Base-by-base conservation (phyloP, 495 filamentous ascomycete species). In the Choiromyces venosus region DNA sequence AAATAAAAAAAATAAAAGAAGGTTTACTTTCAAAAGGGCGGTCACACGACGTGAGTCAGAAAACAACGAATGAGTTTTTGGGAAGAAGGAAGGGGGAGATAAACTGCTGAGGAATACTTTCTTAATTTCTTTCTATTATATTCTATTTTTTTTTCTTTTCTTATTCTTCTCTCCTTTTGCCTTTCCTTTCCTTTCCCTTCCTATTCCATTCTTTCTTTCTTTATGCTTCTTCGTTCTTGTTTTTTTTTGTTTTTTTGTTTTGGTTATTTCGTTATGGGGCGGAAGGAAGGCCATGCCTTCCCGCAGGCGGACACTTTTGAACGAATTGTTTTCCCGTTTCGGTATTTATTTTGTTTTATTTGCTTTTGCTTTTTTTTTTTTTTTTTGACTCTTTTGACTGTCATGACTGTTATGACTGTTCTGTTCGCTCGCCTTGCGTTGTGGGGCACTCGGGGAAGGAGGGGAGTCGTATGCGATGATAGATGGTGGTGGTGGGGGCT, bases 41-140 rank as follows among this genome's bases (percentile, higher is more conserved):
- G 52, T 61, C 52, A 61, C 52, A 25, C 29, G 52, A 61, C n/a
- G 52, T 61, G 52, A 61, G 52, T 61, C 52, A 61, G 52, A 61
- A 61, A 61, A 61, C 52, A 61, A 29, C 52, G 52, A 61, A 61
- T 61, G n/a, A 25, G 52, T 61, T 61, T 29, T 2, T n/a, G 52
- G n/a, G 52, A 52, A 25, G n/a, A 61, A 29, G 52, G n/a, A n/a
- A n/a, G n/a, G n/a, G 25, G 52, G 52, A 29, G 29, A 61, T 14
- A 61, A n/a, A 61, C 52, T 29, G 52, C n/a, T 61, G 52, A 61
- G 25, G 52, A 61, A 61, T 61, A 8, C 10, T 61, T 61, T 61
- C 52, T 52, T 25, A n/a, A n/a, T 52, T 8, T 52, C 46, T 61
- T 61, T 61, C 25, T 10, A 61, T 61, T 29, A 12, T 10, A 29